Conservation (phyloP, 139 green algal species). For the Chlorella sp. region DNA sequence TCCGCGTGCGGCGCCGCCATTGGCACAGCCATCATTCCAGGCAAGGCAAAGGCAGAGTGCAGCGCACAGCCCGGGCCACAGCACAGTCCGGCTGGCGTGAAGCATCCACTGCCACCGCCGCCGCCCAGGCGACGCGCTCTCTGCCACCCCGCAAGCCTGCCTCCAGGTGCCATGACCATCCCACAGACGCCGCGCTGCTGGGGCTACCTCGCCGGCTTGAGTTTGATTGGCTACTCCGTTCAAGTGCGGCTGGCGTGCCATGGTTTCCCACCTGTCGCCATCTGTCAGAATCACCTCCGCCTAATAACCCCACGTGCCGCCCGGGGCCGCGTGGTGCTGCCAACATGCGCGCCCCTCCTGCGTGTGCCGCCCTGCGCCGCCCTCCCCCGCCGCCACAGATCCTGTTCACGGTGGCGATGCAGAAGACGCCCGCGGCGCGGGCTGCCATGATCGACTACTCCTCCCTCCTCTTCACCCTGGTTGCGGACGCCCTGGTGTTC, state of each 20-base stretch:
- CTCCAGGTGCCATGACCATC: too few species aligned
- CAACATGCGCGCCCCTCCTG: not conserved
- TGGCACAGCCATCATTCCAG: not conserved
- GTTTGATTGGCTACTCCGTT: not conserved
- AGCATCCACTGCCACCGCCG: not conserved
- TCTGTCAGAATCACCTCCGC: not conserved
- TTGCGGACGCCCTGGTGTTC: constrained; percentile 6
- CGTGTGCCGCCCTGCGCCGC: not conserved
- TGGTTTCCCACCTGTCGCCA: not conserved
- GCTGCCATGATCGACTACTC: constrained; percentile 9
- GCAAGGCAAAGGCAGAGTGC: not conserved
- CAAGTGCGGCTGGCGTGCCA: not conserved
- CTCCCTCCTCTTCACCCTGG: not conserved
- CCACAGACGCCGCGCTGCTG: not conserved
- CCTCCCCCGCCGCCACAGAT: not conserved
- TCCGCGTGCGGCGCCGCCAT: not conserved
- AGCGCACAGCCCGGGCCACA: not conserved
- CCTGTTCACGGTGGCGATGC: not conserved
- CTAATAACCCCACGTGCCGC: not conserved
- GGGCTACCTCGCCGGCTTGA: not conserved
- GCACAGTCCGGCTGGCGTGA: not conserved
- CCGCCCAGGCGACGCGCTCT: too few species aligned
- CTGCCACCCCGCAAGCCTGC: too few species aligned
- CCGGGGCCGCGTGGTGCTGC: not conserved
- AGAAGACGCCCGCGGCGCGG: not conserved